Percentiles rank a stretch among this genome's conserved stretches.
Conservation (phyloP, 768 basidiomycete species). For the Pulveroboletus frians region DNA sequence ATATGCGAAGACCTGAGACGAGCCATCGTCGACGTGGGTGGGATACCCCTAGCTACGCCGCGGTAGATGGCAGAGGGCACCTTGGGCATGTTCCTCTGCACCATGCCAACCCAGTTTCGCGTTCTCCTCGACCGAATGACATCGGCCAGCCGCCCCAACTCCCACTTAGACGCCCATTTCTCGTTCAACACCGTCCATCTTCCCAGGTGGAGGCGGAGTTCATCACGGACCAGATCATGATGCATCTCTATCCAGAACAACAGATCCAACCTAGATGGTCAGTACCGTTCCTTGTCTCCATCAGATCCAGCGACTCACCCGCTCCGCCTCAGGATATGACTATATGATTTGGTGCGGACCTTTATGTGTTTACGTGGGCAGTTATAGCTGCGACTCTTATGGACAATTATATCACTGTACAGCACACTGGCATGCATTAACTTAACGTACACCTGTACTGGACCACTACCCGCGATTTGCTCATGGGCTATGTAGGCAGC, state of each 20-base stretch:
- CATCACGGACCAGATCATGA: conserved; percentile 32
- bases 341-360: background rate
- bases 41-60: conserved; percentile 7
- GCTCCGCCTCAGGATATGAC: conserved; percentile 19
- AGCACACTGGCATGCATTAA: conserved; percentile 9
- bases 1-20: conserved; percentile 23
- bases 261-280: conserved; percentile 31
- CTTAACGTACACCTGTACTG: conserved; percentile 19
- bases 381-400: conserved; percentile 8
- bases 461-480: conserved; percentile 11
- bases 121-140: conserved; percentile 17
- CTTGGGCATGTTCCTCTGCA: conserved; percentile 1
- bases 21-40: conserved; percentile 13
- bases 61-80: conserved; percentile 4
- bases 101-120: conserved; percentile 2
- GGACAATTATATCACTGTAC: conserved; percentile 14
- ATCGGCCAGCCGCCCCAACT: conserved; percentile 13
- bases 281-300: background rate
- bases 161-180: conserved; percentile 10
- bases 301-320: background rate
- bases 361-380: conserved; percentile 7
- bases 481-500: conserved; percentile 7
- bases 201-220: conserved; percentile 30
- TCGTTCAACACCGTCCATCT: conserved; percentile 13
- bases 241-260: conserved; percentile 31